Conservation (phyloP, 345 rosid genomes). For the Euphorbia pulcherrima region DNA sequence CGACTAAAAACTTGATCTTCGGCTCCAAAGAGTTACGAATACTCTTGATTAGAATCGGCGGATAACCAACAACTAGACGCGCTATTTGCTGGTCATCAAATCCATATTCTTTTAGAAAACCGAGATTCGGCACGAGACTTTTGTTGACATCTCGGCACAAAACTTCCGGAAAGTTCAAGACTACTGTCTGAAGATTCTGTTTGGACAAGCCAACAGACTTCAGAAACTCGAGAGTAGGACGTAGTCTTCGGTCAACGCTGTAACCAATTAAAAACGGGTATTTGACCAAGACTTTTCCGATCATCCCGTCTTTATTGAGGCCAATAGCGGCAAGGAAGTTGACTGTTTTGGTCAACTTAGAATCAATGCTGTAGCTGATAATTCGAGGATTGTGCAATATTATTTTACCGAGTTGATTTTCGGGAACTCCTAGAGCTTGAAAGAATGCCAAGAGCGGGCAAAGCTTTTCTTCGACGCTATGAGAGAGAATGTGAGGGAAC, state of each 20-base stretch:
- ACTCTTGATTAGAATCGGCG: slow-evolving; percentile 64
- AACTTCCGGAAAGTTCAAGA: slow-evolving; percentile 59
- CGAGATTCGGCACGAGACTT: slow-evolving; percentile 51
- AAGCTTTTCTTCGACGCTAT: slow-evolving; percentile 75
- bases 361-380: slow-evolving; percentile 69
- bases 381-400: slow-evolving; percentile 68
- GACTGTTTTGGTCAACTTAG: slow-evolving; percentile 51
- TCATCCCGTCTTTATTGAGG: slow-evolving; percentile 52
- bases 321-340: slow-evolving; percentile 60
- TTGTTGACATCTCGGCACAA: slow-evolving; percentile 63
- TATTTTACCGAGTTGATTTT: slow-evolving; percentile 65
- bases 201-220: slow-evolving; percentile 50
- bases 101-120: slow-evolving; percentile 44
- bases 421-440: slow-evolving; percentile 66
- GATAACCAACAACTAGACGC: slow-evolving; percentile 56
- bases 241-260: slow-evolving; percentile 51
- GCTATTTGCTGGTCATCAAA: slow-evolving; percentile 52
- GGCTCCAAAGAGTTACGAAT: slow-evolving; percentile 62
- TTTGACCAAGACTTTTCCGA: slow-evolving; percentile 59
- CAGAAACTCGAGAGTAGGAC: slow-evolving; percentile 57
- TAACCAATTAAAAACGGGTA: slow-evolving; percentile 73
- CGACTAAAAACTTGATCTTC: slow-evolving; percentile 59
- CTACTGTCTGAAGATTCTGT: slow-evolving; percentile 43
- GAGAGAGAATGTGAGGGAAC: slow-evolving; percentile 69
- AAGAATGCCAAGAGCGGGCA: slow-evolving; percentile 82